Evolutionary conservation across 306 rosid genomes (phyloP).

Genomic region (Heteromeles arbutifolia): DNA sequence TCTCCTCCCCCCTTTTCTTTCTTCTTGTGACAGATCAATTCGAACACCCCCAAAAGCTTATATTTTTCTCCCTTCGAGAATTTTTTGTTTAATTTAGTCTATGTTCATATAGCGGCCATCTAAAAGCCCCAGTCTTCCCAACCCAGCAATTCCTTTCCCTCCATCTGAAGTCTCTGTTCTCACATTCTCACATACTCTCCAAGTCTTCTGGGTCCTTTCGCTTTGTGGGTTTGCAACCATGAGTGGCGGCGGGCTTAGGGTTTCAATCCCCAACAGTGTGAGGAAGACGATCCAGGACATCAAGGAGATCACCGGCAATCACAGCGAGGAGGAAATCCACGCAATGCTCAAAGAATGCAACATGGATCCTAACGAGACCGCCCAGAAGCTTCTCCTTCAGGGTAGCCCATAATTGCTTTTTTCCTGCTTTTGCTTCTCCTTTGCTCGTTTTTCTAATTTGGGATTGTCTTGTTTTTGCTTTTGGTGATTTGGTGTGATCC

Average conservation of each 20-base stretch:
- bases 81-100: conserved; percentile 7
- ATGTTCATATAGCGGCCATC: conserved; percentile 23
- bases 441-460: not conserved
- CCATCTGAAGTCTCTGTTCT: conserved; percentile 7
- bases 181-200: conserved; percentile 1
- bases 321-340: conserved; percentile 80
- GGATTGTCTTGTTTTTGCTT: conserved; percentile 24
- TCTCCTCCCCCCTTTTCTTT: conserved; percentile 1
- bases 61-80: not conserved
- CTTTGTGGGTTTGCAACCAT: conserved; percentile 42
- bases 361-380: conserved; percentile 97
- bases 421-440: not conserved
- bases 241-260: conserved; percentile 78
- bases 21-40: conserved; percentile 34
- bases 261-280: conserved; percentile 67
- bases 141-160: conserved; percentile 6
- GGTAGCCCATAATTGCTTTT: conserved; percentile 32
- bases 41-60: conserved; percentile 27
- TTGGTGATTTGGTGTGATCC: conserved; percentile 38
- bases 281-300: conserved; percentile 74
- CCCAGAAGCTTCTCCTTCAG: conserved; percentile 86
- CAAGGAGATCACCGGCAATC: conserved; percentile 79
- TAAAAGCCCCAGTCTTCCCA: conserved; percentile 18
- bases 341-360: conserved; percentile 94
- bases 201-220: conserved; percentile 7